Percentiles rank a stretch among this genome's conserved stretches.
phyloP scores from a whole-genome alignment of 1,139 yeast genomes.

The Debaryomyces singareniensis region DNA sequence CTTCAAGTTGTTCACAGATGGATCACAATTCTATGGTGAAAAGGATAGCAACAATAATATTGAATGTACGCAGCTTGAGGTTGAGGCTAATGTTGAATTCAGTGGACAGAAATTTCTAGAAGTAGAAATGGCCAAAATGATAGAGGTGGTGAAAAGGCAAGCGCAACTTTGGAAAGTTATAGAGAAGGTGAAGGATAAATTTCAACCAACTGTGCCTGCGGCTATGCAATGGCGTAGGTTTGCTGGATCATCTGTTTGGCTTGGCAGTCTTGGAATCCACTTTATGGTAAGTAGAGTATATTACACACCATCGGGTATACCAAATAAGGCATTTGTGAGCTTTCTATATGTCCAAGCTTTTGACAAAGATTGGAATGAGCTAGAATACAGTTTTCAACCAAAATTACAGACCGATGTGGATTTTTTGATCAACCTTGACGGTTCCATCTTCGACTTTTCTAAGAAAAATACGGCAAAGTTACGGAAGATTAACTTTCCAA shows the following conservation, averaged over 20 bases:
- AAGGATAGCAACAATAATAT: conserved; percentile 9
- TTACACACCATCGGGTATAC: conserved; percentile 20
- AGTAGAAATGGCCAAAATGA: conserved; percentile 13
- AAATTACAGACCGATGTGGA: conserved; percentile 9
- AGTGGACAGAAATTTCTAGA: conserved; percentile 11
- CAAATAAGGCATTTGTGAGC: conserved; percentile 22
- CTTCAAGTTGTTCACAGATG: conserved; percentile 16
- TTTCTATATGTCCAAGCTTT: conserved; percentile 26
- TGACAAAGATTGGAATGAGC: conserved; percentile 24
- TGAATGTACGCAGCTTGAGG: conserved; percentile 11
- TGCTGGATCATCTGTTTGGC: conserved; percentile 46
- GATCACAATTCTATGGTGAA: conserved; percentile 8
- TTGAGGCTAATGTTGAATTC: conserved; percentile 11
- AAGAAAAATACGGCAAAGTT: conserved; percentile 11
- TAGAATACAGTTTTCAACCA: conserved; percentile 26
- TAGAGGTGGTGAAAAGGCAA: conserved; percentile 9
- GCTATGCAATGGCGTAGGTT: conserved; percentile 36
- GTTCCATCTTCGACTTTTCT: conserved; percentile 8
- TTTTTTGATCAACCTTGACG: conserved; percentile 3
- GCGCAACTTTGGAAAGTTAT: conserved; percentile 9
- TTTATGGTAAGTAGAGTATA: conserved; percentile 35
- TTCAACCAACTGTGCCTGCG: conserved; percentile 19
- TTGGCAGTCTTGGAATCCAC: conserved; percentile 41
- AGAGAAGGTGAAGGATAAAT: conserved; percentile 10
- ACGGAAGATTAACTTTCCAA: conserved; percentile 13